A percentile compares a stretch with the other conserved stretches of the same genome.
Evolutionary conservation across 2,329 filamentous ascomycete genomes (phyloP).

Genomic region (Diplocarpon rosae): DNA sequence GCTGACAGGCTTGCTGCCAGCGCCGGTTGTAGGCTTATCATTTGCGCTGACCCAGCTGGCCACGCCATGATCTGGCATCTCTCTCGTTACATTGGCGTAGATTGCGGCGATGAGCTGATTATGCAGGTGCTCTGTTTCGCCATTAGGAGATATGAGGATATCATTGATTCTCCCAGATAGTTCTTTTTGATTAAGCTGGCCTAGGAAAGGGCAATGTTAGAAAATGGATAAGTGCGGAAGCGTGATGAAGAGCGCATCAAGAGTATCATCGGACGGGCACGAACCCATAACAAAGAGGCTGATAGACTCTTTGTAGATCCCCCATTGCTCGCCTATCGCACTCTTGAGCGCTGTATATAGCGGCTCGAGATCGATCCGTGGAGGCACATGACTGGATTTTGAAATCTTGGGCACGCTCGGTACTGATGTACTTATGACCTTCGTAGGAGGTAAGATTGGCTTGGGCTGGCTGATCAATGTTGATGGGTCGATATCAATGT

Average conservation of each 20-base stretch:
- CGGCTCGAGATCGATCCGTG: conserved; percentile 57
- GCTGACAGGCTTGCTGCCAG: conserved; percentile 49
- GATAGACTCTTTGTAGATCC: conserved; percentile 50
- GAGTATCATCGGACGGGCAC: conserved; percentile 7
- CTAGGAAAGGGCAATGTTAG: conserved; percentile 32
- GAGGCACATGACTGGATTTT: conserved; percentile 52
- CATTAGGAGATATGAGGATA: conserved; percentile 40
- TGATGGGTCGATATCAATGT: conserved; percentile 51
- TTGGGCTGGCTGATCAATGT: conserved; percentile 48
- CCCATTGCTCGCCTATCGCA: conserved; percentile 53
- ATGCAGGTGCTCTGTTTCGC: conserved; percentile 52
- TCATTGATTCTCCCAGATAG: conserved; percentile 48
- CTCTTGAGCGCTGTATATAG: conserved; percentile 51
- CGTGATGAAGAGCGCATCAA: background rate
- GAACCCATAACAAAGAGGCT: conserved; percentile 53
- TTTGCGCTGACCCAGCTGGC: conserved; percentile 63
- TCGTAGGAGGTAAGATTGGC: conserved; percentile 41
- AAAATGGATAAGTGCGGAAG: background rate
- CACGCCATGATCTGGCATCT: conserved; percentile 56
- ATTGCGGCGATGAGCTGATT: conserved; percentile 58
- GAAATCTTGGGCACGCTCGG: conserved; percentile 34
- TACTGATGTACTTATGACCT: conserved; percentile 44
- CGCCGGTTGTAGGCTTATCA: conserved; percentile 48
- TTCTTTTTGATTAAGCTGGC: conserved; percentile 52
- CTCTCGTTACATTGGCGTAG: conserved; percentile 57